Evolutionary conservation across 495 filamentous ascomycete genomes (phyloP).

Genomic region (Tricharina praecox): DNA sequence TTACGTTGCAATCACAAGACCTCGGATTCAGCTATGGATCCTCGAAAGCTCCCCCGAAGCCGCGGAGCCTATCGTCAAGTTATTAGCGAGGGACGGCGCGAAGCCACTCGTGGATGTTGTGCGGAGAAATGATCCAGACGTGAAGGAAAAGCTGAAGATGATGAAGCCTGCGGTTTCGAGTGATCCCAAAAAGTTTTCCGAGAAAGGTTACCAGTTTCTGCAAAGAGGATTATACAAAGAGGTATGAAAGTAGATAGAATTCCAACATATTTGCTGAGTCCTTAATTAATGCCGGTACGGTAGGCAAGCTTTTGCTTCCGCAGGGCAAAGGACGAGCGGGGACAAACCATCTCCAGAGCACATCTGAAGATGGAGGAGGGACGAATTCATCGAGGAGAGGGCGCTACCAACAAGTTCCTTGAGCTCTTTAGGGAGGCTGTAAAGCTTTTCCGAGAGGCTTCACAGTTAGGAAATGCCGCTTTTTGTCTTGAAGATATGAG

Average conservation of each 20-base stretch:
- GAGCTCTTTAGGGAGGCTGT: conserved; percentile 6
- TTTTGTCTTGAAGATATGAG: conserved; percentile 13
- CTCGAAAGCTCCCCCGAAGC: background rate
- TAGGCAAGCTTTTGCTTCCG: conserved; percentile 16
- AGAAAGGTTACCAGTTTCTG: conserved; percentile 12
- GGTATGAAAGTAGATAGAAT: conserved; percentile 7
- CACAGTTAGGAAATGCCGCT: conserved; percentile 7
- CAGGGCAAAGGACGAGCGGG: conserved; percentile 5
- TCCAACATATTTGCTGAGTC: background rate
- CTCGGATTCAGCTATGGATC: conserved; percentile 4
- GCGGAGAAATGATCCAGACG: background rate
- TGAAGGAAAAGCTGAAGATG: conserved; percentile 1
- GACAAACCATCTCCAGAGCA: conserved; percentile 7
- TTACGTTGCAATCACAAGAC: conserved; percentile 9
- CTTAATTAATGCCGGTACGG: too few species aligned
- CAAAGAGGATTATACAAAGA: conserved; percentile 6
- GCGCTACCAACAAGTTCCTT: conserved; percentile 2
- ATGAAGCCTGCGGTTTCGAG: conserved; percentile 3
- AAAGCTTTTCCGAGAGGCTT: conserved; percentile 4
- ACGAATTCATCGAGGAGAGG: conserved; percentile 2
- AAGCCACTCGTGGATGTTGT: conserved; percentile 2
- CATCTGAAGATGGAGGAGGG: conserved; percentile 11
- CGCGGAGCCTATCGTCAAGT: background rate
- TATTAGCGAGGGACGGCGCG: background rate
- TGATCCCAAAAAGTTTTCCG: conserved; percentile 8